Evolutionary conservation across 2,329 filamentous ascomycete genomes (phyloP).

Genomic region (Phialophora tarda): DNA sequence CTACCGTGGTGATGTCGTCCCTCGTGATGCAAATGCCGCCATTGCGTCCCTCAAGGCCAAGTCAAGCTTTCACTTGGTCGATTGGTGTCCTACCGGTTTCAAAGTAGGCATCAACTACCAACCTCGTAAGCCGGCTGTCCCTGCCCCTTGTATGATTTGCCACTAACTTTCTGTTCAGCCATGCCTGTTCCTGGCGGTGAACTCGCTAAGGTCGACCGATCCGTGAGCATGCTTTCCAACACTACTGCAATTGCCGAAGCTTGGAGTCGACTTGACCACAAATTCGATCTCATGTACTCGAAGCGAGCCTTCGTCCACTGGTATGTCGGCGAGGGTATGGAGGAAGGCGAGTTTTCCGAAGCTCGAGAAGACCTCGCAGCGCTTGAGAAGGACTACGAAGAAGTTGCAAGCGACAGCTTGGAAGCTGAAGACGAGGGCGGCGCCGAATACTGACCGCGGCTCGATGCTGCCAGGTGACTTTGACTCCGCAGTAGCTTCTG

Average conservation of each 20-base stretch:
- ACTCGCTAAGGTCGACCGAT: constrained; percentile 60
- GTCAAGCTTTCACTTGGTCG: constrained; percentile 68
- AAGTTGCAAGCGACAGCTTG: constrained; percentile 72
- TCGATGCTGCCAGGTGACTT: not conserved
- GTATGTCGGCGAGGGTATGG: constrained; percentile 89
- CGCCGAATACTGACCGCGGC: constrained; percentile 28
- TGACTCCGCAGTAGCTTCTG: not conserved
- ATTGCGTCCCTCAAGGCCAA: constrained; percentile 68
- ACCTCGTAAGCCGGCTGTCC: constrained; percentile 47
- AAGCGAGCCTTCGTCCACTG: constrained; percentile 74
- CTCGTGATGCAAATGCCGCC: constrained; percentile 65
- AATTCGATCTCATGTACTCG: constrained; percentile 73
- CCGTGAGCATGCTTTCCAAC: constrained; percentile 68
- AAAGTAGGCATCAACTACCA: constrained; percentile 73
- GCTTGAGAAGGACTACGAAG: constrained; percentile 85
- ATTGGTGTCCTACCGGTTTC: constrained; percentile 73
- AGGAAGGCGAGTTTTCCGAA: constrained; percentile 88
- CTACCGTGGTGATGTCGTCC: constrained; percentile 70
- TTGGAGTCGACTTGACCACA: constrained; percentile 68
- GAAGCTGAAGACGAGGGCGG: constrained; percentile 62
- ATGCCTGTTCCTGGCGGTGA: constrained; percentile 59
- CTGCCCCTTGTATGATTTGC: not conserved
- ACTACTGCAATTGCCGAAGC: constrained; percentile 71
- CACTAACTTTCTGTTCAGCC: constrained; percentile 40
- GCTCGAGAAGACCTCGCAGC: constrained; percentile 85